These are phyloP conservation scores for Tulasnella sp. DNA, from an alignment of 768 basidiomycete genomes.

Conservation along the genomic window DNA sequence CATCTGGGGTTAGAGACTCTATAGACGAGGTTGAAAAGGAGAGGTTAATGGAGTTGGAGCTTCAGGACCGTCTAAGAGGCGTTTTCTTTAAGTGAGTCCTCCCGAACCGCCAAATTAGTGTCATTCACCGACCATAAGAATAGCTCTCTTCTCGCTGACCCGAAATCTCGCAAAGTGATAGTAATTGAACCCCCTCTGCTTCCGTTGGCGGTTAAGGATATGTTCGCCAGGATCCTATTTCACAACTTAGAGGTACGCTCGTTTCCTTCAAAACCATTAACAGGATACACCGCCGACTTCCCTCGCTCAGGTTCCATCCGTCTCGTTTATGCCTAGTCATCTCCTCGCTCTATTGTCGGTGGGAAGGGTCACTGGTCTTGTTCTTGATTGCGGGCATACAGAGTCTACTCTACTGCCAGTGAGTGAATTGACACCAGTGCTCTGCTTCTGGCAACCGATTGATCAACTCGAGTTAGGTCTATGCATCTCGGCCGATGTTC, in stretches of 20 bases:
- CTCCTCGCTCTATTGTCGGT: conserved; percentile 78
- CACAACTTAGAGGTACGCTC: conserved; percentile 74
- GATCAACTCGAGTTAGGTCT: conserved; percentile 56
- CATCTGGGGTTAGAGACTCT: conserved; percentile 37
- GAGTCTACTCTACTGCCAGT: conserved; percentile 89
- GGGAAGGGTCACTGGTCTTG: conserved; percentile 88
- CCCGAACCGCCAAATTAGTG: conserved; percentile 28
- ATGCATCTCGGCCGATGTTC: conserved; percentile 80
- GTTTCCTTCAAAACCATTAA: neutral
- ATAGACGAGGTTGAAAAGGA: conserved; percentile 68
- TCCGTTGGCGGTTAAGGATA: conserved; percentile 82
- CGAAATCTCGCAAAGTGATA: conserved; percentile 92
- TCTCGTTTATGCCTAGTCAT: conserved; percentile 89
- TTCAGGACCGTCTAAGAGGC: conserved; percentile 65
- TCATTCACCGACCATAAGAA: neutral
- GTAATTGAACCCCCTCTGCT: conserved; percentile 85
- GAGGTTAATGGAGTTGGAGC: conserved; percentile 59
- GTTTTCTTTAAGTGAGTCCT: conserved; percentile 78
- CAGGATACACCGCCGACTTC: neutral
- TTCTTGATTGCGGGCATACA: conserved; percentile 87
- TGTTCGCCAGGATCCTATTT: conserved; percentile 79
- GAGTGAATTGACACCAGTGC: conserved; percentile 34
- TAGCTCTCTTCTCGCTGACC: conserved; percentile 88
- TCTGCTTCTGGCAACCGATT: neutral
- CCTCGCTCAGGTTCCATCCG: conserved; percentile 70